These are phyloP conservation scores for Globisporangium viniferum DNA, from an alignment of 352 stramenopile genomes.

Conservation along the genomic window DNA sequence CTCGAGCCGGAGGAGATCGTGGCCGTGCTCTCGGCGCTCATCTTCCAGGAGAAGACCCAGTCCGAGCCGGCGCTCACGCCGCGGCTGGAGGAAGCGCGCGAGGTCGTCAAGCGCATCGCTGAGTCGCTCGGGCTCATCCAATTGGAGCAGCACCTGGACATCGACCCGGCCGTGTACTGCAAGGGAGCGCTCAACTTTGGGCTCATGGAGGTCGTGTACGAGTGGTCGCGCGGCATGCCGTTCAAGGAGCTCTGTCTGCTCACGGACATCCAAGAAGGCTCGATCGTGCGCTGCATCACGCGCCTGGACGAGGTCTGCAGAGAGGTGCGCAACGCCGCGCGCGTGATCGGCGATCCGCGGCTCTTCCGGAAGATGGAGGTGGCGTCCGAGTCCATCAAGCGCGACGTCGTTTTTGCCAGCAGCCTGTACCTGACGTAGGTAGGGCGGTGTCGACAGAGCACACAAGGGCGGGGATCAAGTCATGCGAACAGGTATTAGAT, in stretches of 20 bases:
- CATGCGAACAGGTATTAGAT: neutral
- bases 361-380: constrained; percentile 98
- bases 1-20: constrained; percentile 97
- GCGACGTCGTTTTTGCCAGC: constrained; percentile 97
- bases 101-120: constrained; percentile 86
- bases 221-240: constrained; percentile 97
- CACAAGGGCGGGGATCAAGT: neutral
- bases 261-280: constrained; percentile 96
- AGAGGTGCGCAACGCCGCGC: constrained; percentile 95
- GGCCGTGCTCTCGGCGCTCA: constrained; percentile 93
- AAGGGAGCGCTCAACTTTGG: constrained; percentile 95
- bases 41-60: constrained; percentile 96
- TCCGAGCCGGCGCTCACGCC: constrained; percentile 72
- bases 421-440: constrained; percentile 90
- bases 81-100: constrained; percentile 69
- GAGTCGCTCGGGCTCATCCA: constrained; percentile 81
- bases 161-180: constrained; percentile 91
- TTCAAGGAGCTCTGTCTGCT: constrained; percentile 96
- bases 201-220: constrained; percentile 94
- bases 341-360: constrained; percentile 93
- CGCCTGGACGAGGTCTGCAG: constrained; percentile 97
- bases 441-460: too few species aligned
- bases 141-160: constrained; percentile 75
- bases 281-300: constrained; percentile 97
- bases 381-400: constrained; percentile 95